Evolutionary conservation across 495 filamentous ascomycete genomes (phyloP), one percentile per base, ranked within the genome.

Genomic region (Evernia prunastri): DNA sequence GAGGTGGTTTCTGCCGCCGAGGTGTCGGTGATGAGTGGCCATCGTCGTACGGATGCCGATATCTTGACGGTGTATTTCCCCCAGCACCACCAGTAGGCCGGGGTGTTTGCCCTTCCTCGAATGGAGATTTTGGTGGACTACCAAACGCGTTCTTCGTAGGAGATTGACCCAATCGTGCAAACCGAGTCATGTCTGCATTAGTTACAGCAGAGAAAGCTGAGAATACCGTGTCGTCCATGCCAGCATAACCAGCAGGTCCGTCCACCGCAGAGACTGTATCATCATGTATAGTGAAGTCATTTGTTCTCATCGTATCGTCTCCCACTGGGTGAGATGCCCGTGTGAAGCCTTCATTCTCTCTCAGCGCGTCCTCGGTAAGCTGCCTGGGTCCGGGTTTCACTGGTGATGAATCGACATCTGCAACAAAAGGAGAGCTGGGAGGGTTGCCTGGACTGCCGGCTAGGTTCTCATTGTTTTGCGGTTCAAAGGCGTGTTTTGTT

Each of bases 191-290:
- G 64, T 94, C 90, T 33, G 74, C 72, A 59, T 80, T 80, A 6
- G 91, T 90, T 49, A 96, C 83, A 0, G 89, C 89, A 5, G 92
- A 96, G 74, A 96, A 96, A 18, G 81, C 83, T 74, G 89, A 95
- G 69, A 94, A 88, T 47, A 87, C 88, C 25, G 89, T 93, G 67
- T 95, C 91, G 69, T 96, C 90, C 64, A 86, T 80, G 17, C 69
- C 69, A 47, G 67, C 56, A 35, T 66, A 67, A n/a, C 69, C 64
- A 58, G 40, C 33, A 33, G 65, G 47, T 58, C 25, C 65, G 37
- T 43, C 68, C 15, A 61, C 39, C 9, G 18, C 59, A 12, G 64
- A 66, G 17, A 51, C 54, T 15, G 63, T 59, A 61, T 60, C 61
- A 58, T 72, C 68, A 3, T 70, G 63, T 17, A 66, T 63, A 25